Evolutionary conservation across 1,284 basidiomycete species (phyloP), one percentile per base, ranked within the genome.

Genomic region (Sanghuangporus sanghuang): DNA sequence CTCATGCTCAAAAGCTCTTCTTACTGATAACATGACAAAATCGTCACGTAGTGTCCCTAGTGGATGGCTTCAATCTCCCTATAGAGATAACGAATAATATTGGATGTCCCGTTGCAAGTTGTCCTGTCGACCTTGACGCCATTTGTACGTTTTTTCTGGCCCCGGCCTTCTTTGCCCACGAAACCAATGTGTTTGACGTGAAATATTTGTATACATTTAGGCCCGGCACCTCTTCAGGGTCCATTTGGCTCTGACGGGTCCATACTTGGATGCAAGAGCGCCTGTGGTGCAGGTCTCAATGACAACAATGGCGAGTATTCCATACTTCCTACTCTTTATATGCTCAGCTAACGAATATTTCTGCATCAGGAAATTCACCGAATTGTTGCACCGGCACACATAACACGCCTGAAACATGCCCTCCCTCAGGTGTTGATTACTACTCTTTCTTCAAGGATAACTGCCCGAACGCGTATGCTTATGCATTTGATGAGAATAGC

Each of bases 11-110:
- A 48, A 71, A 71, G 32, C 11, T 14, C 27, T 7, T 39, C 12
- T 14, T 11, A 12, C 32, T 32, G 9, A 12, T 8, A n/a, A 72
- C 75, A 56, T 77, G 8, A 64, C 52, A 27, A 21, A 14, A 71
- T 16, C 3, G 8, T 40, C 27, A 2, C 9, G n/a, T 52, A 76
- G 76, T 83, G 23, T 82, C 80, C 32, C 74, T 83, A 38, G 83
- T 85, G 21, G 82, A 85, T 68, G 84, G 84, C 0, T 82, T 78
- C 72, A 85, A 87, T 72, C 70, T 87, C 6, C 86, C 86, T 4
- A 75, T 84, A 71, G 71, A 75, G 6, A 84, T 87, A 63, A 73
- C 73, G 53, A 83, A 82, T 73, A 80, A 78, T 69, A 70, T 72
- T 36, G 81, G 79, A 14, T 87, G 85, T 70, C 70, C 67, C 9